These are phyloP conservation scores for Stenogyne calaminthoides DNA, from an alignment of 305 asterid genomes.

Conservation along the genomic window DNA sequence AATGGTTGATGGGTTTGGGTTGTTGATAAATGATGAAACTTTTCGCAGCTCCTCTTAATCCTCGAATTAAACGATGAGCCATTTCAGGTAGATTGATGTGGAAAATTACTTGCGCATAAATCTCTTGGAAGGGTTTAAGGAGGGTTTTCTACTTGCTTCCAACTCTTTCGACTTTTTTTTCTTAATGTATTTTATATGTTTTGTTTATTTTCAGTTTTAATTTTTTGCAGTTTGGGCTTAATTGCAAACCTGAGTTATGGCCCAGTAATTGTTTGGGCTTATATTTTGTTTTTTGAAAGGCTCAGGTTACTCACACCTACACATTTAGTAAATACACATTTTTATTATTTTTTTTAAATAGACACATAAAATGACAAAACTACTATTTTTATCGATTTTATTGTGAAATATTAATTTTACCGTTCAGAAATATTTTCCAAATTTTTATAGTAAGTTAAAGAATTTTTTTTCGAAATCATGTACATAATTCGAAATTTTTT, in stretches of 20 bases:
- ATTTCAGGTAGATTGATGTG: slow-evolving; percentile 37
- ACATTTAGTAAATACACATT: no score
- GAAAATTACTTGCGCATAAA: not conserved
- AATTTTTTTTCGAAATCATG: no score
- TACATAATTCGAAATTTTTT: no score
- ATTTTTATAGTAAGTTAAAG: no score
- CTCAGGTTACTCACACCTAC: no score
- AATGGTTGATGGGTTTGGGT: slow-evolving; percentile 27
- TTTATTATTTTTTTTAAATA: no score
- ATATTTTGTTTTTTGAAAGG: no score
- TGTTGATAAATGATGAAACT: slow-evolving; percentile 39
- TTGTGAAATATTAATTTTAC: no score
- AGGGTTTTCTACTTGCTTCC: slow-evolving; percentile 24
- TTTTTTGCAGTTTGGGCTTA: not conserved
- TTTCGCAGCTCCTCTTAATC: slow-evolving; percentile 43
- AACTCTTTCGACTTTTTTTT: no score
- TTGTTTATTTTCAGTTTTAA: not conserved
- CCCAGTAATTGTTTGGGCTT: not conserved
- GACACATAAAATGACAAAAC: no score
- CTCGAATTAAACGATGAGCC: slow-evolving; percentile 59
- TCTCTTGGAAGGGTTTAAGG: slow-evolving; percentile 31
- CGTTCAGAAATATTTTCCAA: no score
- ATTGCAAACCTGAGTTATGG: not conserved
- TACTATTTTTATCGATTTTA: no score
- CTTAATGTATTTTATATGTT: not conserved